Evolutionary conservation across 176 grass and related monocot species (phyloP).

Genomic region (Elymus sibiricus): DNA sequence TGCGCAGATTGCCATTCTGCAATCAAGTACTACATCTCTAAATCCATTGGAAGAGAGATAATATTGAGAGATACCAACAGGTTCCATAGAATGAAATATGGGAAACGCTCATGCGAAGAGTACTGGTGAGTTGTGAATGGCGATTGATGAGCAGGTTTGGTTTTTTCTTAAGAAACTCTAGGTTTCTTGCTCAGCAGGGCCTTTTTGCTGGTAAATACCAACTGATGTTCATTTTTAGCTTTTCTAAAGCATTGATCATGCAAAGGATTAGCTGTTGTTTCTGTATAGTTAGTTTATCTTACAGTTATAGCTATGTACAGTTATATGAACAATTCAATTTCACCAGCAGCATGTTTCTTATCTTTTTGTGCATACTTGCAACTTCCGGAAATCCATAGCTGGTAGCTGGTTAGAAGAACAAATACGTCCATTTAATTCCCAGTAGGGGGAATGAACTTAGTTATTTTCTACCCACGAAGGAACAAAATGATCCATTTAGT

Average conservation of each 20-base stretch:
- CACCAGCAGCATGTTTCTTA: not conserved
- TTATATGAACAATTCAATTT: not conserved
- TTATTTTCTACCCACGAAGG: not conserved
- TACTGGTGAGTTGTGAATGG: slow-evolving; percentile 63
- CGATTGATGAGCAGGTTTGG: slow-evolving; percentile 27
- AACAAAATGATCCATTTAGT: not conserved
- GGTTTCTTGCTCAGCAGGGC: not conserved
- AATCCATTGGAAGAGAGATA: slow-evolving; percentile 58
- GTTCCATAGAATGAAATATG: slow-evolving; percentile 77
- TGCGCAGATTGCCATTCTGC: slow-evolving; percentile 74
- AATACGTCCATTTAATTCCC: not conserved
- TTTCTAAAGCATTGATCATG: slow-evolving; percentile 1
- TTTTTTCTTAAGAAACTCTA: not conserved
- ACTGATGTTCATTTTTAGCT: not conserved
- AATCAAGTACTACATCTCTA: slow-evolving; percentile 64
- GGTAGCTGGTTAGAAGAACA: not conserved
- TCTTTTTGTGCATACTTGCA: not conserved
- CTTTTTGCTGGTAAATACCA: not conserved
- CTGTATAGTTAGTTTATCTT: not conserved
- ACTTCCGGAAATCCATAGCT: not conserved
- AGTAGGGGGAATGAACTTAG: not conserved
- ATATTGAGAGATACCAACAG: slow-evolving; percentile 86
- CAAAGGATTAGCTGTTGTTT: not conserved
- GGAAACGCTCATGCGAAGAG: slow-evolving; percentile 61
- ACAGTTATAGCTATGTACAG: not conserved